Conservation (phyloP, 208 protist species). For the Trichomonas vaginalis region DNA sequence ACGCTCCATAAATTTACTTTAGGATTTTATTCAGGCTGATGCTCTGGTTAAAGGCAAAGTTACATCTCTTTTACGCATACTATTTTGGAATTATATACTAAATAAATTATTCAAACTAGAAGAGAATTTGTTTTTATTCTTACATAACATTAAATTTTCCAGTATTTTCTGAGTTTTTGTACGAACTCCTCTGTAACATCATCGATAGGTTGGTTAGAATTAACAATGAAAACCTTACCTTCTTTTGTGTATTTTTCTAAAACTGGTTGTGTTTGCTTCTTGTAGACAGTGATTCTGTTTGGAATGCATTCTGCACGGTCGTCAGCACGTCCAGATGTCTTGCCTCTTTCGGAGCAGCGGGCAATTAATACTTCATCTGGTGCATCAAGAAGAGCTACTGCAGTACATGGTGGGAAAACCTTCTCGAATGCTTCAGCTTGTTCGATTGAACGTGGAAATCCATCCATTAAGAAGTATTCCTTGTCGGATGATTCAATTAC, state of each 20-base stretch:
- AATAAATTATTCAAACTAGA: too few relatives aligned
- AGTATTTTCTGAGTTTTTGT: background rate
- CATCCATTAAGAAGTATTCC: background rate
- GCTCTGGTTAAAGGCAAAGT: too few relatives aligned
- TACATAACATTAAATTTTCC: background rate
- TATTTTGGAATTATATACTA: too few relatives aligned
- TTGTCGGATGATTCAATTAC: background rate
- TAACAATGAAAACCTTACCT: background rate
- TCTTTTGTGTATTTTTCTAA: background rate
- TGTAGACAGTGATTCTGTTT: background rate
- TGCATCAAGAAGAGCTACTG: background rate
- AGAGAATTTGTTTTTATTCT: too few relatives aligned
- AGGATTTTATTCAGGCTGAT: too few relatives aligned
- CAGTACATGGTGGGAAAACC: too few relatives aligned
- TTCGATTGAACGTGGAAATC: background rate
- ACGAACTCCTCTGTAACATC: background rate
- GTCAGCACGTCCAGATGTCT: background rate
- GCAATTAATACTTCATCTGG: background rate
- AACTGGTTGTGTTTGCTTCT: background rate
- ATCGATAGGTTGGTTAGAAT: background rate
- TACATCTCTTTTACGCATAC: too few relatives aligned
- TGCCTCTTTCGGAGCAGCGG: background rate
- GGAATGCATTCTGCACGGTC: background rate
- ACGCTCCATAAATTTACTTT: too few relatives aligned
- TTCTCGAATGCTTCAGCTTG: background rate